Evolutionary conservation across 2,329 filamentous ascomycete genomes (phyloP), one percentile per base, ranked within the genome.

Genomic region (Metarhizium sp.): DNA sequence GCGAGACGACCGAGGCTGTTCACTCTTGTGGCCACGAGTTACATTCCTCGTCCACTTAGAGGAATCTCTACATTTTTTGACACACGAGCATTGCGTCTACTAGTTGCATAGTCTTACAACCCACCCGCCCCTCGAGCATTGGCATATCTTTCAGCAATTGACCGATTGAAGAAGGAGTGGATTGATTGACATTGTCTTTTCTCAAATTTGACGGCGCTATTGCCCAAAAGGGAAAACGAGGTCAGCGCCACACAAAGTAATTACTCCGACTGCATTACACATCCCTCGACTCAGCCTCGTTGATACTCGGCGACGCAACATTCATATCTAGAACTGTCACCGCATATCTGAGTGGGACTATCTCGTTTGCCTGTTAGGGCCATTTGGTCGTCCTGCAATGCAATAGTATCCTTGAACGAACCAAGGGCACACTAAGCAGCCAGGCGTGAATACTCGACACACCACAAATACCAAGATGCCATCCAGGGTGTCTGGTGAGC

Each of bases 191-290:
- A 34, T 11, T 2, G 6, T 11, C 10, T 11, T 34, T 10, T 59
- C 57, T 2, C 57, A 47, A 2, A 60, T n/a, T 3, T 29, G 20
- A 30, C 14, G 14, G 42, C 48, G 38, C 48, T 50, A 53, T 52
- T 25, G 50, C 59, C 56, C 43, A 57, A 60, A 58, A 48, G 20
- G 59, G 59, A 60, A 60, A 61, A 61, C 59, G 58, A 61, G 34
- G 50, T 45, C 42, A 13, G 16, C 42, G 42, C 42, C 42, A 45
- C n/a, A 20, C 16, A 10, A 45, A 25, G 52, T 50, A 40, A 54
- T 48, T 30, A 34, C n/a, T 30, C 30, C 29, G 51, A 32, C 25
- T 18, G 25, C 25, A 25, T 25, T 25, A 25, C 25, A 25, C 25
- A 4, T 25, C 25, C 25, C 25, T 25, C 3, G 25, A 25, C 25